Base-by-base conservation (phyloP, 2,329 filamentous ascomycete genomes). In the Tympanopsis confertula region DNA sequence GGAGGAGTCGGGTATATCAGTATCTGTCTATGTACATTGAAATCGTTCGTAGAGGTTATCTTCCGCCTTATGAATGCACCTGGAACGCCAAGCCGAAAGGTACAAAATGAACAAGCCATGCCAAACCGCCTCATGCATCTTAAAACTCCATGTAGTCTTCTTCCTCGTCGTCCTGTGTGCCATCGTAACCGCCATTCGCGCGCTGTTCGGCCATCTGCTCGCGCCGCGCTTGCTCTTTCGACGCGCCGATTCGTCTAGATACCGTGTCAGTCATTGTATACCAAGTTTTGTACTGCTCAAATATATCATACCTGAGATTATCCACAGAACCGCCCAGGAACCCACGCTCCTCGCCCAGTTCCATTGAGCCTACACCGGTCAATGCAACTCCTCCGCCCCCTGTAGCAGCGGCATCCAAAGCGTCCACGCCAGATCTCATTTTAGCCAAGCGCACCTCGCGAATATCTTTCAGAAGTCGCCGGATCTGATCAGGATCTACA, bases 281-380 rank as follows among this genome's bases (percentile, higher is more conserved):
- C n/a, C n/a, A 10, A 28, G 10, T 10, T 28, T n/a, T 28, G 24
- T 28, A 10, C n/a, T 28, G 10, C 24, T 28, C 24, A 28, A 28
- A 33, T 18, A 13, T 12, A 17, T 15, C 7, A 33, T 33, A 33
- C 30, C 30, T 33, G 48, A 81, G 53, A 13, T 69, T 71, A 51
- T 80, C 75, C 39, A 80, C 67, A 3, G 79, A 73, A 2, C 73
- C 74, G 4, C 62, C 61, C 38, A 81, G 64, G 48, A 80, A 79
- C 1, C 69, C 66, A 49, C 76, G 65, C 19, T 69, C 71, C 50
- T 81, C 76, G 5, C 68, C 67, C 19, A 80, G 55, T 52, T 81
- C 76, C 71, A 81, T 76, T 0, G 68, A 74, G 13, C 76, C 76
- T 3, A 79, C 71, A 4, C 76, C 76, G 29, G 76, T 78, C 52